Evolutionary conservation across 2,329 filamentous ascomycete species (phyloP).

Genomic region (Fusarium proliferatum): DNA sequence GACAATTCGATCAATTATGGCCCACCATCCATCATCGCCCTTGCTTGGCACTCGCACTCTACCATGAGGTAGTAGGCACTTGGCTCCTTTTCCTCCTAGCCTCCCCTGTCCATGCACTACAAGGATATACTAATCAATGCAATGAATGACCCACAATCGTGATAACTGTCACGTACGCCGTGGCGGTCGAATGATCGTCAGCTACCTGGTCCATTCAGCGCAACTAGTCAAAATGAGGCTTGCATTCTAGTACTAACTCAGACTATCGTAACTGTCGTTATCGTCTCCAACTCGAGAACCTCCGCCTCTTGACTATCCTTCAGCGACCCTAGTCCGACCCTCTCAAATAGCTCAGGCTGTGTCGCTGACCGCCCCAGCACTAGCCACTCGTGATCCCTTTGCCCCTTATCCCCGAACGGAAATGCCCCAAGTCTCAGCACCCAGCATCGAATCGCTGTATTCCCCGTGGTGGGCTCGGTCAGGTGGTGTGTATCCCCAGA

Average conservation of each 20-base stretch:
- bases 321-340: slow-evolving; percentile 24
- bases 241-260: not conserved
- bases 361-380: slow-evolving; percentile 24
- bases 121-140: not conserved
- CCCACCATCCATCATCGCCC: not conserved
- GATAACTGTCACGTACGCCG: not conserved
- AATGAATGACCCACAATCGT: slow-evolving; percentile 6
- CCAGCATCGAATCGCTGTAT: slow-evolving; percentile 24
- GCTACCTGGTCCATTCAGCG: not conserved
- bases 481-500: not conserved
- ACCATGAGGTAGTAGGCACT: not conserved
- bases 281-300: slow-evolving; percentile 1
- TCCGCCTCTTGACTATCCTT: not conserved
- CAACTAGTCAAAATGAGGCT: not conserved
- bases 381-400: slow-evolving; percentile 20
- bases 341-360: slow-evolving; percentile 13
- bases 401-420: not conserved
- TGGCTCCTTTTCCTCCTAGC: not conserved
- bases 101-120: not conserved
- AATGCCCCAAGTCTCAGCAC: slow-evolving; percentile 29
- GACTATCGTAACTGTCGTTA: slow-evolving; percentile 13
- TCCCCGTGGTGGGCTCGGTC: not conserved
- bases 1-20: not conserved
- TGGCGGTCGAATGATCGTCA: not conserved
- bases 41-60: not conserved